phyloP scores from a whole-genome alignment of 2,329 filamentous ascomycete genomes.

The Cercospora nicotianae region DNA sequence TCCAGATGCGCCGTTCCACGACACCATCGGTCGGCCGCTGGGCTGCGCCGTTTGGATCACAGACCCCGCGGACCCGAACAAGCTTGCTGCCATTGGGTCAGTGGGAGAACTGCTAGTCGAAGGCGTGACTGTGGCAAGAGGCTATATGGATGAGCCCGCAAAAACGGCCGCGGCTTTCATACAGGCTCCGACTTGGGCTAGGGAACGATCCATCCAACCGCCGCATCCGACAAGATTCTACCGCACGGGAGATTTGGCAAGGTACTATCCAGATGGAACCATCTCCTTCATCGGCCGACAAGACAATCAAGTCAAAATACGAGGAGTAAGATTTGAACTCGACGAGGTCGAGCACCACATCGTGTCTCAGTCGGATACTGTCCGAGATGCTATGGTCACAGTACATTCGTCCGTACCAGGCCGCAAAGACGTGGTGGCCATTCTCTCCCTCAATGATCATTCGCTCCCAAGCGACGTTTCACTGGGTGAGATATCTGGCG shows the following conservation, averaged over 20 bases:
- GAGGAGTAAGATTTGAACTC: conserved; percentile 4
- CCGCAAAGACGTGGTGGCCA: neutral
- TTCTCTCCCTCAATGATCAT: neutral
- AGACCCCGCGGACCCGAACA: neutral
- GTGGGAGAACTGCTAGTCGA: conserved; percentile 15
- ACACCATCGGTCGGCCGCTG: conserved; percentile 38
- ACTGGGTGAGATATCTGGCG: neutral
- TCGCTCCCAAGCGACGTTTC: neutral
- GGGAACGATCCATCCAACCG: neutral
- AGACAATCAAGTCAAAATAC: conserved; percentile 8
- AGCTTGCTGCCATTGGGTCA: neutral
- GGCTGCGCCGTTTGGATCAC: conserved; percentile 15
- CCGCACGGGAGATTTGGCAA: conserved; percentile 14
- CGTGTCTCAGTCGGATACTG: neutral
- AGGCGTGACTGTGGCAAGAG: conserved; percentile 12
- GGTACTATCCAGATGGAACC: conserved; percentile 4
- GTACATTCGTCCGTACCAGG: neutral
- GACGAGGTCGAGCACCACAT: conserved; percentile 3
- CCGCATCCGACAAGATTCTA: neutral
- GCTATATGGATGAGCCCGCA: conserved; percentile 15
- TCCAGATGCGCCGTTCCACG: conserved; percentile 15
- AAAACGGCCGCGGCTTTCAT: conserved; percentile 38
- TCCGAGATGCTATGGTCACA: neutral
- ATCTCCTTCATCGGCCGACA: conserved; percentile 1
- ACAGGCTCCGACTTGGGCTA: neutral